Base-by-base conservation (phyloP, 1,284 basidiomycete genomes). In the Pseudozyma sp. region DNA sequence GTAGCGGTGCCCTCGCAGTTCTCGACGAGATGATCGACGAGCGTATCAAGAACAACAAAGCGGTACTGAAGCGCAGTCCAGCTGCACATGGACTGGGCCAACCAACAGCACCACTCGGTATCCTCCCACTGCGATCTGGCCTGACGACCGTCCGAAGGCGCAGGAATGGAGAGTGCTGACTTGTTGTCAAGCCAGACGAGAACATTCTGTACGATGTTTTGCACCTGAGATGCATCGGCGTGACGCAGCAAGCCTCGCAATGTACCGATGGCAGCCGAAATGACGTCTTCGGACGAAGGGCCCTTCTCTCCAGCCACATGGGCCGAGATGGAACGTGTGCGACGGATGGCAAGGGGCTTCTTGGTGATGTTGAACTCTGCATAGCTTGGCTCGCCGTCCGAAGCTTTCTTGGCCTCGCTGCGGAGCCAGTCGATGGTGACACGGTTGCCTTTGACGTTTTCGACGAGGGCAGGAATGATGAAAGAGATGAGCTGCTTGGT, bases 1-100 rank as follows among this genome's bases (percentile, higher is more conserved):
- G 88, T 88, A 5, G 89, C 83, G 0, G 87, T 80, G 1, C 87
- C 83, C 67, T 94, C 93, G 75, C 90, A 90, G 48, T 89, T 88
- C 72, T 91, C 89, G 39, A 91, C 87, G 7, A 97, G 88, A 34
- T 90, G 89, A 82, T 97, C 94, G 40, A 97, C 90, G 10, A 97
- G 87, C 77, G 91, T 89, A 2, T 92, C 92, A 11, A 95, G 93
- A 3, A 97, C 90, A 18, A 92, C 91, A 82, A 93, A 95, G 38
- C 95, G 92, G 85, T 96, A 96, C 83, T 96, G 94, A 67, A 95
- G 92, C 77, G 92, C 92, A 9, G 93, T 89, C 91, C 93, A 96
- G 74, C 93, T 91, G 34, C 91, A 90, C 7, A 90, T 87, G 71
- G 90, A 90, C 61, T 90, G 89, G 18, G 90, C 90, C 51, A 96